Conservation (phyloP, 148 eudicot genomes). For the Cornus suecica region DNA sequence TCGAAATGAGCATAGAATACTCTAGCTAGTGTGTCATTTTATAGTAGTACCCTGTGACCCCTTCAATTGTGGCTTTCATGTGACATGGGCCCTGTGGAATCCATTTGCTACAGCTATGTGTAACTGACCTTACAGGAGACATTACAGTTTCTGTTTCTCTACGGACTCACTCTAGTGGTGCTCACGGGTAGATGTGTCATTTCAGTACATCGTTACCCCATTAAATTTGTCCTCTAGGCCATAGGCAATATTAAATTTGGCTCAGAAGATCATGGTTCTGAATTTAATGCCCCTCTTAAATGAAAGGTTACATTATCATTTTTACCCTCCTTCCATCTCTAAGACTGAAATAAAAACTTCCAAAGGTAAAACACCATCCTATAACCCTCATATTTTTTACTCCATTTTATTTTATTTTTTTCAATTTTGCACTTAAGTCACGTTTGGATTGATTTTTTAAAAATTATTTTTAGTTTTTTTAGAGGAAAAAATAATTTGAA, state of each 20-base stretch:
- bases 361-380: no score
- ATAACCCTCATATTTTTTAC: no score
- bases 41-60: no score
- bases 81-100: background rate
- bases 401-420: no score
- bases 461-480: no score
- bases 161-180: background rate
- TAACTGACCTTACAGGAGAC: background rate
- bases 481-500: no score
- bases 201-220: slow-evolving; percentile 6
- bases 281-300: background rate
- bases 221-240: background rate
- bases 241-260: slow-evolving; percentile 8
- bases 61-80: background rate
- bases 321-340: background rate
- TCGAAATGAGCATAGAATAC: no score
- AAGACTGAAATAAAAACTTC: background rate
- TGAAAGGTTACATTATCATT: background rate
- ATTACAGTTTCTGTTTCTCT: no score
- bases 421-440: no score
- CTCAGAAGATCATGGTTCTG: background rate
- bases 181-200: slow-evolving; percentile 8
- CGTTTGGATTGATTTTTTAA: no score
- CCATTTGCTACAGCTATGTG: background rate
- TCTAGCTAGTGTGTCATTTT: no score